These are phyloP conservation scores for Centella asiatica DNA, from an alignment of 129 eudicot genomes.

Conservation along the genomic window DNA sequence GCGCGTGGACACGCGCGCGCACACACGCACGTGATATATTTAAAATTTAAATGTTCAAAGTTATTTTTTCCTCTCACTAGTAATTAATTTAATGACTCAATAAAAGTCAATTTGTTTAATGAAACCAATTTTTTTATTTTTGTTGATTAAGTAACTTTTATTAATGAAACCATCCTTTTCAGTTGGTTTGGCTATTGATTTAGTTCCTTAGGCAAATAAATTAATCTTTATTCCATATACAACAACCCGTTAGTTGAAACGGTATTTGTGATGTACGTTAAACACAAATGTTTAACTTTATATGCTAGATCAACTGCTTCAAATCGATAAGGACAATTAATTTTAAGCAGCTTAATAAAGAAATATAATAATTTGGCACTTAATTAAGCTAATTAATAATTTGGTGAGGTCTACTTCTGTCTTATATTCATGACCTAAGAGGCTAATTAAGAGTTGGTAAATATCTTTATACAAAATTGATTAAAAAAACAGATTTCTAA, in stretches of 20 bases:
- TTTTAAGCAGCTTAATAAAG: conserved; percentile 8
- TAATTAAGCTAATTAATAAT: background rate
- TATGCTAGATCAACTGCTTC: conserved; percentile 16
- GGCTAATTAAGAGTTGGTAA: background rate
- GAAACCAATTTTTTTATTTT: background rate
- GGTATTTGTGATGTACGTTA: background rate
- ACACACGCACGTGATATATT: no score
- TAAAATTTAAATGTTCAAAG: background rate
- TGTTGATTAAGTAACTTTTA: background rate
- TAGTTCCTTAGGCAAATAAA: background rate
- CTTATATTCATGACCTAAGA: conserved; percentile 13
- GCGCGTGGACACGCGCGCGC: no score
- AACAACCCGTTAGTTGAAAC: conserved; percentile 1
- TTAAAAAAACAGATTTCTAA: background rate
- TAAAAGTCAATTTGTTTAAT: conserved; percentile 11
- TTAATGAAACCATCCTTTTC: conserved; percentile 7
- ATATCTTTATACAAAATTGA: no score
- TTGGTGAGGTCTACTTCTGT: conserved; percentile 8
- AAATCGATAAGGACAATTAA: conserved; percentile 18
- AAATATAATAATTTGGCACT: conserved; percentile 4
- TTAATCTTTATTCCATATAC: background rate
- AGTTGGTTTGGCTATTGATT: conserved; percentile 8
- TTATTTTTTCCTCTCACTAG: conserved; percentile 8
- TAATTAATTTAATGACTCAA: background rate
- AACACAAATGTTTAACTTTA: conserved; percentile 3